phyloP scores from a whole-genome alignment of 176 grass and related monocot species.

The Juncus inflexus region DNA sequence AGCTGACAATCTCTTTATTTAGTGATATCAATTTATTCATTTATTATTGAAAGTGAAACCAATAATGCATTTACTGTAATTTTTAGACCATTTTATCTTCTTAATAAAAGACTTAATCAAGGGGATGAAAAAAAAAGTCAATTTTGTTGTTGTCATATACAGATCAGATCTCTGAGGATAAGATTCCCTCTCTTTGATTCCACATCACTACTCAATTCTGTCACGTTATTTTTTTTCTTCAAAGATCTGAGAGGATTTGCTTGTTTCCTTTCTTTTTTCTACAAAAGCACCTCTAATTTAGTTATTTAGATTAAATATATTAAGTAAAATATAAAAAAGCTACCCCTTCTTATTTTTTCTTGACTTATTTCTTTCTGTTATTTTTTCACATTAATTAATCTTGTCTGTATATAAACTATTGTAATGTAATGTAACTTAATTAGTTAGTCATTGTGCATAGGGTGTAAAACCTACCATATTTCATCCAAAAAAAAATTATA shows the following conservation, averaged over 20 bases:
- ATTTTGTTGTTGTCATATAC: constrained; percentile 21
- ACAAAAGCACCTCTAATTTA: neutral
- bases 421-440: too few relatives aligned
- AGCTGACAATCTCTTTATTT: too few relatives aligned
- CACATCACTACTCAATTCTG: too few relatives aligned
- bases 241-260: constrained; percentile 9
- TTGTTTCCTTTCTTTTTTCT: neutral
- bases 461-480: too few relatives aligned
- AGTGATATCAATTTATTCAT: too few relatives aligned
- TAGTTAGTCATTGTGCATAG: too few relatives aligned
- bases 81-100: constrained; percentile 5
- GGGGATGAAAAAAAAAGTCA: neutral
- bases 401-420: too few relatives aligned
- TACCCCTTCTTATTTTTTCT: neutral
- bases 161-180: constrained; percentile 25
- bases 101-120: neutral
- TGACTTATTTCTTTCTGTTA: neutral
- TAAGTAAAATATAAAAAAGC: neutral
- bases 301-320: too few relatives aligned
- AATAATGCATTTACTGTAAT: neutral
- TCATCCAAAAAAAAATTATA: too few relatives aligned
- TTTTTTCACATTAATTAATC: neutral
- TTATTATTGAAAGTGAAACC: too few relatives aligned
- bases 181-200: constrained; percentile 13
- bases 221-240: constrained; percentile 3